Conservation (phyloP, 78 protist species). For the Mastigamoeba balamuthi region DNA sequence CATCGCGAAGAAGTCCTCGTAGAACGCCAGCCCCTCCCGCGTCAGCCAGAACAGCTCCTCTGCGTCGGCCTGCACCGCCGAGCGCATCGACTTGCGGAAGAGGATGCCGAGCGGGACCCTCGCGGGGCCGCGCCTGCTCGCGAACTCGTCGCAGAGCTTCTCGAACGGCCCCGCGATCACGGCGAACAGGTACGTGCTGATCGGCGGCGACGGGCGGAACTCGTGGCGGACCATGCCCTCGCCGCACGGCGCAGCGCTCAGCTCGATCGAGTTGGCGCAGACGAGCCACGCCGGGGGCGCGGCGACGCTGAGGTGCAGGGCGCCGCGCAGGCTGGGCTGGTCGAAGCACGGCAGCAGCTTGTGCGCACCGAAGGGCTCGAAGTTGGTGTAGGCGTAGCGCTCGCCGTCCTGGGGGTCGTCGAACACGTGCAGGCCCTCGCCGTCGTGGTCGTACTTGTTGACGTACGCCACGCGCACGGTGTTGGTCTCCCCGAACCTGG, state of each 20-base stretch:
- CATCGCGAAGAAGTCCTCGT: not conserved
- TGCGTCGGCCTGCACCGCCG: not conserved
- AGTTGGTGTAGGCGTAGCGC: not conserved
- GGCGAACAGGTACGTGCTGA: not conserved
- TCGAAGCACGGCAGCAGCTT: slow-evolving; percentile 10
- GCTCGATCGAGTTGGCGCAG: not conserved
- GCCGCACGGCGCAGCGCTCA: not conserved
- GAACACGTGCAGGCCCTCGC: not conserved
- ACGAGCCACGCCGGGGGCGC: not conserved
- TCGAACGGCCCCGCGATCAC: not conserved
- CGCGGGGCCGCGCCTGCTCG: not conserved
- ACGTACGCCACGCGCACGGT: not conserved
- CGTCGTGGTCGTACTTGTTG: not conserved
- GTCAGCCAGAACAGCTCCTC: not conserved
- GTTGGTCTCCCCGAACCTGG: too few species aligned
- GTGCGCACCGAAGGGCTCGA: slow-evolving; percentile 4
- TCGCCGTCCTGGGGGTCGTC: not conserved
- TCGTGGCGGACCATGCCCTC: not conserved
- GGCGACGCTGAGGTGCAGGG: not conserved
- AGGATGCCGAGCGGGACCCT: not conserved
- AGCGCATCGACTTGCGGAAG: not conserved
- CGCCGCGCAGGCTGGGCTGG: not conserved
- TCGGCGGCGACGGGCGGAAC: not conserved
- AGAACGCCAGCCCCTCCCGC: not conserved
- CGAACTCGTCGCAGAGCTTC: not conserved